phyloP scores from a whole-genome alignment of 805 yeast species.

The Pichia scutulata region DNA sequence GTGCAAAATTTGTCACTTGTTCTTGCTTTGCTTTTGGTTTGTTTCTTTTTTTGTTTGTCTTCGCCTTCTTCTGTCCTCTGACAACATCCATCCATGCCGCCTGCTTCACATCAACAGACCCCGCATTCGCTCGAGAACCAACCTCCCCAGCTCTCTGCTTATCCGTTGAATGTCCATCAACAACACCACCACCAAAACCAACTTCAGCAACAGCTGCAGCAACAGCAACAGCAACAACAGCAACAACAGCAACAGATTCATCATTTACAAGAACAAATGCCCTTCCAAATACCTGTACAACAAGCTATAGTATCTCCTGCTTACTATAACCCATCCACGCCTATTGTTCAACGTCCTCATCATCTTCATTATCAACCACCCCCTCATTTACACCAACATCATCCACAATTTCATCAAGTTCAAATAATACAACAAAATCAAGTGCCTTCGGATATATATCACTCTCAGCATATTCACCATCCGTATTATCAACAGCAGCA shows the following conservation, averaged over 20 bases:
- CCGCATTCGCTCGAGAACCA: not conserved
- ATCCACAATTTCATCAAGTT: not conserved
- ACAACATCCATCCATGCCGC: not conserved
- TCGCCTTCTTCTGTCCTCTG: not conserved
- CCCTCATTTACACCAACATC: not conserved
- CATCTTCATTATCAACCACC: not conserved
- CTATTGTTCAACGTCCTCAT: not conserved
- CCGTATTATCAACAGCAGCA: not conserved
- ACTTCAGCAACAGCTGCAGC: constrained; percentile 3
- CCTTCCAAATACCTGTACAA: not conserved
- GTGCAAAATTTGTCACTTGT: not conserved
- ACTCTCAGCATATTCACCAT: not conserved
- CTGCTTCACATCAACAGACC: not conserved
- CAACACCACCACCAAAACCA: not conserved
- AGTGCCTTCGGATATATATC: not conserved
- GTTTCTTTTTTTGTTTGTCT: not conserved
- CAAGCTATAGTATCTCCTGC: not conserved
- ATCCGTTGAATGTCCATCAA: not conserved
- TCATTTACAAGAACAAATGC: not conserved
- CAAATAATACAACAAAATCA: not conserved
- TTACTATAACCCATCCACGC: not conserved
- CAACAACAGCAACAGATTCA: constrained; percentile 7
- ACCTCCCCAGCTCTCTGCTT: not conserved
- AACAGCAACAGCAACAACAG: constrained; percentile 4
- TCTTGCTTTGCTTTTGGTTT: not conserved